Evolutionary conservation across 805 yeast genomes (phyloP), one percentile per base, ranked within the genome.

Genomic region (Lachancea sp.): DNA sequence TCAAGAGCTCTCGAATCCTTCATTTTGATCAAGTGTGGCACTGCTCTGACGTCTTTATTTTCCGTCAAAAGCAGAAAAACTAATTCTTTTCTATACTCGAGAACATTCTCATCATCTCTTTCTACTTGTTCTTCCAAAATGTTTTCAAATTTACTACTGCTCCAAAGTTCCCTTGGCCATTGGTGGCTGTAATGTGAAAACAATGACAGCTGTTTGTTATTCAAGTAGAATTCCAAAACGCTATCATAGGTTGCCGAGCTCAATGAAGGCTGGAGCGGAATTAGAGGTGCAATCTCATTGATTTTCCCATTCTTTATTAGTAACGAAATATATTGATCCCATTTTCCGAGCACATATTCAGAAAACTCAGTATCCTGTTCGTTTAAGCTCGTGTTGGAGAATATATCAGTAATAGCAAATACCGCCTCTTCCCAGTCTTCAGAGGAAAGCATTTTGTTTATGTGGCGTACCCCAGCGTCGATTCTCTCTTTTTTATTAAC

Each of bases 301-400:
- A 71, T 59, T 37, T 78, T 72, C 2, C 64, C 68, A 1, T 72
- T 60, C 2, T 72, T 65, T 2, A 77, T 59, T 47, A 79, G 82
- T 11, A 67, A 70, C 45, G 62, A 58, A 3, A 80, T 59, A 80
- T 87, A 80, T 19, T 63, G 64, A 29, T 73, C 73, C 96, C 97
- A 88, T 43, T 77, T 70, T 4, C 61, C 57, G 18, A 56, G 36
- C 1, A 62, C 44, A 8, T 63, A 53, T 0, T 48, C 34, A 31
- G 50, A 45, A 8, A 55, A 22, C 13, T 49, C 54, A 0, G 42
- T 46, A 8, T 54, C 56, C 0, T 43, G 47, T 6, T 52, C 54
- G 8, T 55, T 43, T 5, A 47, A 41, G 0, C 44, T 46, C 16
- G 53, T 51, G 8, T 51, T 42, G n/a, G 46, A 21, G 26, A 76